A percentile compares a stretch with the other conserved stretches of the same genome.
These are phyloP conservation scores for Aspergillus sp. DNA, from an alignment of 2,329 filamentous ascomycete genomes.

Conservation along the genomic window DNA sequence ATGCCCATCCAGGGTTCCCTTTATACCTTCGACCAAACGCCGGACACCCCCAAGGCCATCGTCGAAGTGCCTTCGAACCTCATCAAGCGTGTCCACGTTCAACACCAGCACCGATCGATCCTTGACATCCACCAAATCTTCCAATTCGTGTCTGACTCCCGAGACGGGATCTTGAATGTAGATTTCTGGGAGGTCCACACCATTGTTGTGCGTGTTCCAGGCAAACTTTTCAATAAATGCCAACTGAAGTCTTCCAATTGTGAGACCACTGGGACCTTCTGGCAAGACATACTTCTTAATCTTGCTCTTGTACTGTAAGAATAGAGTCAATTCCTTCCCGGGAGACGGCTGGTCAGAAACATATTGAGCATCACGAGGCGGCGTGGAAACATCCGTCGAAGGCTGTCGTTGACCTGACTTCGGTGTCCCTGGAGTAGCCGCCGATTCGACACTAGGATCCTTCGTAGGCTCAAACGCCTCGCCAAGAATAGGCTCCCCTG, in stretches of 20 bases:
- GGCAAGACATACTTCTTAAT: slow-evolving; percentile 92
- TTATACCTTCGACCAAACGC: slow-evolving; percentile 77
- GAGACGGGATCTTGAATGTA: slow-evolving; percentile 96
- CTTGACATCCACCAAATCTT: slow-evolving; percentile 88
- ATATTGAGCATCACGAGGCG: slow-evolving; percentile 48
- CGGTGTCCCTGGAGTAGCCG: slow-evolving; percentile 20
- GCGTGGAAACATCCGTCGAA: slow-evolving; percentile 22
- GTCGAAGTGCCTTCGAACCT: slow-evolving; percentile 94
- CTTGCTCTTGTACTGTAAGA: slow-evolving; percentile 92
- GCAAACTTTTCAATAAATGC: slow-evolving; percentile 99
- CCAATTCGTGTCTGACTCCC: slow-evolving; percentile 91
- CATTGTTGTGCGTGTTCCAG: slow-evolving; percentile 95
- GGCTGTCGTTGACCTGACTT: slow-evolving; percentile 14
- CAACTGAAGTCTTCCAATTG: slow-evolving; percentile 79
- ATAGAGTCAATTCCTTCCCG: slow-evolving; percentile 84
- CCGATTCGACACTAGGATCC: slow-evolving; percentile 9
- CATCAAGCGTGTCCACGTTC: slow-evolving; percentile 87
- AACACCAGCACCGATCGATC: slow-evolving; percentile 91
- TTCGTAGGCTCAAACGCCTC: slow-evolving; percentile 32
- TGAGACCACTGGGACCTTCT: slow-evolving; percentile 76
- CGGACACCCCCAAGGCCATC: slow-evolving; percentile 78
- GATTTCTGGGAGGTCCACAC: slow-evolving; percentile 87
- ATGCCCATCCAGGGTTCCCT: slow-evolving; percentile 76
- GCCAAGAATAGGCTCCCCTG: slow-evolving; percentile 28
- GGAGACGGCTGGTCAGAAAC: slow-evolving; percentile 57